These are phyloP conservation scores for Suillus paluster DNA, from an alignment of 768 basidiomycete genomes.

Conservation along the genomic window DNA sequence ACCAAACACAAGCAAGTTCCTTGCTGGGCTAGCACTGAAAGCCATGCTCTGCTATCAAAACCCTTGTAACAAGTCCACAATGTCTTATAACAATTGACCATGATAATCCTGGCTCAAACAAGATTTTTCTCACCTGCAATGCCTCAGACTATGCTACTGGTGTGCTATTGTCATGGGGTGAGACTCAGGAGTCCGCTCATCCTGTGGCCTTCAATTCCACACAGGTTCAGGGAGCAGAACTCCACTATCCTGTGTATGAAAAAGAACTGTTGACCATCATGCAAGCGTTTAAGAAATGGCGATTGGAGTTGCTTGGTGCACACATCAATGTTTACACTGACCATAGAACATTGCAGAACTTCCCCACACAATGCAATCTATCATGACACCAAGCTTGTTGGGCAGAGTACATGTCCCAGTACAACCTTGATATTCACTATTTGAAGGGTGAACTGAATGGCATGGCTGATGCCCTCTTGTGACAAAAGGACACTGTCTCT, in stretches of 20 bases:
- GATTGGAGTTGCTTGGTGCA: conserved; percentile 17
- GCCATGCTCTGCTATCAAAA: conserved; percentile 33
- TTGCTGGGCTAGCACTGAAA: too few species aligned
- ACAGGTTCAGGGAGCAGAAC: conserved; percentile 19
- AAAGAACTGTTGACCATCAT: conserved; percentile 40
- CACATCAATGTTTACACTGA: conserved; percentile 34
- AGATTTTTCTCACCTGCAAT: conserved; percentile 21
- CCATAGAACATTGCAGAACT: conserved; percentile 26
- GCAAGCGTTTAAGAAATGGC: conserved; percentile 29
- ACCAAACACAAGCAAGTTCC: too few species aligned
- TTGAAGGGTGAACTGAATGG: conserved; percentile 33
- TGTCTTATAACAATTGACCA: conserved; percentile 41
- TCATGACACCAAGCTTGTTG: conserved; percentile 42
- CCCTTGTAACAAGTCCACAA: conserved; percentile 22
- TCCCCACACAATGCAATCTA: conserved; percentile 29
- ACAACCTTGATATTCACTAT: conserved; percentile 26
- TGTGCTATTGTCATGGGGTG: conserved; percentile 9
- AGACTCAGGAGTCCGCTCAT: conserved; percentile 12
- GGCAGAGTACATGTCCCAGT: conserved; percentile 44
- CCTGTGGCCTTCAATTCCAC: conserved; percentile 33
- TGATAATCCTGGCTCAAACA: conserved; percentile 21
- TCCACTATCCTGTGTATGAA: conserved; percentile 37
- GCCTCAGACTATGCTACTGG: conserved; percentile 11
- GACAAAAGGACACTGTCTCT: too few species aligned
- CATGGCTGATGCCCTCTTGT: conserved; percentile 16